Conservation (phyloP, 2,329 filamentous ascomycete species). For the Cladosporium halotolerans region DNA sequence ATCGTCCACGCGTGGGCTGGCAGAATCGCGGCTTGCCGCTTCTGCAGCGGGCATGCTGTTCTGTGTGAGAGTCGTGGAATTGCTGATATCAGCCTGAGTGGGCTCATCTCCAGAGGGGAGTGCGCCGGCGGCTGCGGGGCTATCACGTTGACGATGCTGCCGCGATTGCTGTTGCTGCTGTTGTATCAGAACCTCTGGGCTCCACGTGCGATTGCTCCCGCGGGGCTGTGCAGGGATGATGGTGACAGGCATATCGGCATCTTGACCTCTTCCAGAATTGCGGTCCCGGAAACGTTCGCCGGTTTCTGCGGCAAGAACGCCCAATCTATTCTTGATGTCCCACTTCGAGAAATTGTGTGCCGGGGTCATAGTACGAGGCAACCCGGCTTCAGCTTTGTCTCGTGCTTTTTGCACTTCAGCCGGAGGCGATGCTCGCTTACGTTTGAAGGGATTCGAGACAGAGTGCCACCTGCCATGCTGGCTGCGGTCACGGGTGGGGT, state of each 20-base stretch:
- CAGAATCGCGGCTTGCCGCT: conserved; percentile 1
- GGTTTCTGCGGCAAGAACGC: conserved; percentile 43
- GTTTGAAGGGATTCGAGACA: conserved; percentile 52
- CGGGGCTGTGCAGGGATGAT: conserved; percentile 55
- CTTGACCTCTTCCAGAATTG: conserved; percentile 30
- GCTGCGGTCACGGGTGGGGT: conserved; percentile 27
- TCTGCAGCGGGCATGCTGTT: conserved; percentile 6
- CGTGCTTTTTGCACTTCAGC: conserved; percentile 52
- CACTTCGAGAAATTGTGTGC: conserved; percentile 40
- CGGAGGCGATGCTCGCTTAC: conserved; percentile 52
- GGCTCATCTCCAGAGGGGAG: not conserved
- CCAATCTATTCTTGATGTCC: conserved; percentile 40
- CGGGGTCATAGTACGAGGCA: conserved; percentile 27
- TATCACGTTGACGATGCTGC: not conserved
- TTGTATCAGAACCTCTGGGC: conserved; percentile 29
- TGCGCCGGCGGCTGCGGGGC: not conserved
- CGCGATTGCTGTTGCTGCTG: conserved; percentile 8
- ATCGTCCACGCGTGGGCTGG: conserved; percentile 2
- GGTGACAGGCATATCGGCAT: conserved; percentile 48
- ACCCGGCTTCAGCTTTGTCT: conserved; percentile 16
- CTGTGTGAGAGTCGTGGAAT: conserved; percentile 14
- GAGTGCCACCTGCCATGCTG: conserved; percentile 39
- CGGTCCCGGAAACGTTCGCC: conserved; percentile 39
- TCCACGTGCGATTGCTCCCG: conserved; percentile 48
- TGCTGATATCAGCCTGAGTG: conserved; percentile 10